These are phyloP conservation scores for Galeopsis tetrahit DNA, from an alignment of 257 asterid species.

Conservation along the genomic window DNA sequence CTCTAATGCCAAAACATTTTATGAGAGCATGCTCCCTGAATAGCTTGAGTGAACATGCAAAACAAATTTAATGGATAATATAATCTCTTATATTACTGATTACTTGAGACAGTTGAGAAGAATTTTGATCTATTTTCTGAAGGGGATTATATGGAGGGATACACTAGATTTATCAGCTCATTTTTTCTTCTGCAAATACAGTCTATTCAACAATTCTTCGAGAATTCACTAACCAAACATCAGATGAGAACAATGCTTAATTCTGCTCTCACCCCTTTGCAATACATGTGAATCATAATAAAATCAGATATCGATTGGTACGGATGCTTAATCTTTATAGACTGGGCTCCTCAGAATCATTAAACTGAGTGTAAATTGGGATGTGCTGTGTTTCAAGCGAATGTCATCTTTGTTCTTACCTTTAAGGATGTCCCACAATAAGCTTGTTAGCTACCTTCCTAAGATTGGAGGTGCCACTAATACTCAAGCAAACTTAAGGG, in stretches of 20 bases:
- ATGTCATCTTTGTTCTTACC: neutral
- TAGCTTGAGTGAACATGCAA: neutral
- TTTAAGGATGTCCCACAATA: neutral
- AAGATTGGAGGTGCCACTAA: neutral
- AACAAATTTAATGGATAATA: neutral
- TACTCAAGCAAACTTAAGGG: neutral
- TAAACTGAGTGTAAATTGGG: neutral
- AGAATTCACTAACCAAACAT: slow-evolving; percentile 10
- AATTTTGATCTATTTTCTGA: slow-evolving; percentile 4
- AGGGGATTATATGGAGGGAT: neutral
- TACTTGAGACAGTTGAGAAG: neutral
- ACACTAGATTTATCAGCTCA: neutral
- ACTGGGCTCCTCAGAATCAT: neutral
- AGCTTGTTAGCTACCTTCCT: neutral
- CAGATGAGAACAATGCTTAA: neutral
- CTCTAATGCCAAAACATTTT: neutral
- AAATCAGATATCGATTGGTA: slow-evolving; percentile 1
- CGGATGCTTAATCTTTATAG: slow-evolving; percentile 23
- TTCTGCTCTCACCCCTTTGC: neutral
- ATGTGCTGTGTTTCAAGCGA: neutral
- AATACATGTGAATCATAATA: neutral
- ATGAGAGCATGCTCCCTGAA: neutral
- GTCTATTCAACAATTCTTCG: neutral
- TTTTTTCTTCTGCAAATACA: neutral
- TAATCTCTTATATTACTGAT: neutral